phyloP scores from a whole-genome alignment of 2,329 filamentous ascomycete species.

The Fusarium veterinarium region DNA sequence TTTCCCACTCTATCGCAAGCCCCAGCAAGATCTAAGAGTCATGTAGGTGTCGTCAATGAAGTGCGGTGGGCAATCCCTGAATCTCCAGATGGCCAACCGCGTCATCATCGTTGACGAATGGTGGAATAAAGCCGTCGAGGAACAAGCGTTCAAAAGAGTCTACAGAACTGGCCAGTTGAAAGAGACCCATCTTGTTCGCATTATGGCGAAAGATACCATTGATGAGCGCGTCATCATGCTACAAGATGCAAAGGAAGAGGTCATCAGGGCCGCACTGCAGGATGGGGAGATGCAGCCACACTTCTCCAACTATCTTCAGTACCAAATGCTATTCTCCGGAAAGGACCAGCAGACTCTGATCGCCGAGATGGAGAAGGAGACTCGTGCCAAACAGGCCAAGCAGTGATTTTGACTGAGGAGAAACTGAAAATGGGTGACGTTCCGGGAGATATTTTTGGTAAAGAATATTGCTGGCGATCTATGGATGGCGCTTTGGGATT shows the following conservation, averaged over 20 bases:
- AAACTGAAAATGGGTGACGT: rapidly evolving
- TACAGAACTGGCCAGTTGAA: slow-evolving; percentile 73
- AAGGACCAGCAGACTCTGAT: rapidly evolving
- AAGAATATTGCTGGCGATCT: background rate
- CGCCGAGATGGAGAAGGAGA: background rate
- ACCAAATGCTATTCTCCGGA: background rate
- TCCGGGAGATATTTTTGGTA: background rate
- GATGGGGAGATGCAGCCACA: slow-evolving; percentile 39
- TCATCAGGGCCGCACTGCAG: slow-evolving; percentile 52
- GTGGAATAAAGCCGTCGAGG: slow-evolving; percentile 72
- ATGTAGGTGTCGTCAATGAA: slow-evolving; percentile 50
- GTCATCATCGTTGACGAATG: slow-evolving; percentile 67
- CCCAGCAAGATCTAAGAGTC: background rate
- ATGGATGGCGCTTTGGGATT: background rate
- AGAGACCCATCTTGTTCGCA: slow-evolving; percentile 67
- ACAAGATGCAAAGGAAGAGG: slow-evolving; percentile 65
- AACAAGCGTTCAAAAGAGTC: slow-evolving; percentile 72
- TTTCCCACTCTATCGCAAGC: rapidly evolving
- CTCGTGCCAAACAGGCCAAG: background rate
- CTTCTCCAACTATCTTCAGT: background rate
- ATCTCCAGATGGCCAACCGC: slow-evolving; percentile 59
- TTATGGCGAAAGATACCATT: slow-evolving; percentile 66
- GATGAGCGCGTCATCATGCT: slow-evolving; percentile 67
- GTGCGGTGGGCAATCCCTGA: slow-evolving; percentile 54
- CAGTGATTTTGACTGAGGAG: rapidly evolving